Evolutionary conservation across 257 asterid species (phyloP).

Genomic region (Agastache rugosa): DNA sequence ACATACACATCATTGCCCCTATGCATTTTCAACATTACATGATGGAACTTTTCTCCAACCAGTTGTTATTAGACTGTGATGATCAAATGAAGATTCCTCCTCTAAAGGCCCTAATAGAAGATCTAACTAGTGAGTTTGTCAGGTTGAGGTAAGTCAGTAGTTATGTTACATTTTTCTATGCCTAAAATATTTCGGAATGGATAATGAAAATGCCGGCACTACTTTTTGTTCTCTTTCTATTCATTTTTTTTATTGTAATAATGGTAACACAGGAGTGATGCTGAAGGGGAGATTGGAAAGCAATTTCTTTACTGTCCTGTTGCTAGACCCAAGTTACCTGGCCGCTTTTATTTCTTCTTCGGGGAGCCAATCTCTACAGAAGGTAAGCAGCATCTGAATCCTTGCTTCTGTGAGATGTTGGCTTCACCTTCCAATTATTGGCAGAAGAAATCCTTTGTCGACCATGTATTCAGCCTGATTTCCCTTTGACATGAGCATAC

Average conservation of each 20-base stretch:
- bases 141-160: conserved; percentile 47
- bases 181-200: not conserved
- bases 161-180: not conserved
- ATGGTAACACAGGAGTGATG: conserved; percentile 40
- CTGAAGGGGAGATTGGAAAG: conserved; percentile 55
- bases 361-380: conserved; percentile 65
- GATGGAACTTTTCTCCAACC: conserved; percentile 16
- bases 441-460: not conserved
- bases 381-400: conserved; percentile 38
- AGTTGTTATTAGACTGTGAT: conserved; percentile 58
- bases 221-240: not conserved
- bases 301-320: conserved; percentile 54
- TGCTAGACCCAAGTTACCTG: conserved; percentile 55
- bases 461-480: not conserved
- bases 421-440: not conserved
- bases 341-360: conserved; percentile 57
- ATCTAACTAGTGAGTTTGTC: conserved; percentile 42
- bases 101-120: conserved; percentile 46
- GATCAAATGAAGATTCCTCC: conserved; percentile 62
- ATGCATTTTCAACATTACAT: not conserved
- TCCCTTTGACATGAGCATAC: not conserved
- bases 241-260: not conserved
- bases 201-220: not conserved
- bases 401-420: not conserved
- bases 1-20: too few species aligned